A percentile compares a stretch with the other conserved stretches of the same genome.
Conservation (phyloP, 2,329 filamentous ascomycete species). For the Cadophora malorum region DNA sequence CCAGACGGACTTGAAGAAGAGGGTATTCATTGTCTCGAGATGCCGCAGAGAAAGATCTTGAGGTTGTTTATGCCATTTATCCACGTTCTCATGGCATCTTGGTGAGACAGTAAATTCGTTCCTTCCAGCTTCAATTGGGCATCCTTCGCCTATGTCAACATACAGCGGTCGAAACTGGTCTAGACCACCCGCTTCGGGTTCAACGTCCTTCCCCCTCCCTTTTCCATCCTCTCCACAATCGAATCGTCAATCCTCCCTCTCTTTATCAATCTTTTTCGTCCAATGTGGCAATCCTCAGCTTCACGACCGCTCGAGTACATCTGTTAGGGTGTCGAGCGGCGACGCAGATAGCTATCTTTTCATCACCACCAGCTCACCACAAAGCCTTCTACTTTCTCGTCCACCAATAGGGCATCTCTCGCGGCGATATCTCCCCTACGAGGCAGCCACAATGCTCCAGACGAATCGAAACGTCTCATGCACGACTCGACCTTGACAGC, state of each 20-base stretch:
- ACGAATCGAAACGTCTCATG: constrained; percentile 17
- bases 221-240: neutral
- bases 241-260: too few relatives aligned
- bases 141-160: too few relatives aligned
- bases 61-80: too few relatives aligned
- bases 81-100: too few relatives aligned
- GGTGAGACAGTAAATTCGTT: too few relatives aligned
- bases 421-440: neutral
- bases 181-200: neutral
- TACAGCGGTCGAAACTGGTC: too few relatives aligned
- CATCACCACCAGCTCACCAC: neutral
- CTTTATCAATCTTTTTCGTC: neutral
- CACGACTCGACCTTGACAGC: constrained; percentile 51
- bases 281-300: neutral
- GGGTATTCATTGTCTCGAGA: too few relatives aligned
- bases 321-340: neutral
- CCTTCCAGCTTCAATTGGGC: too few relatives aligned
- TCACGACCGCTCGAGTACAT: neutral
- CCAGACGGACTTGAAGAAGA: too few relatives aligned
- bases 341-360: neutral
- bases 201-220: neutral
- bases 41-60: too few relatives aligned
- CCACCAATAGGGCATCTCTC: neutral
- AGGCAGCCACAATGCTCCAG: neutral
- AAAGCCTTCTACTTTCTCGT: neutral